Base-by-base conservation (phyloP, 805 yeast species). In the Saturnispora bothae region DNA sequence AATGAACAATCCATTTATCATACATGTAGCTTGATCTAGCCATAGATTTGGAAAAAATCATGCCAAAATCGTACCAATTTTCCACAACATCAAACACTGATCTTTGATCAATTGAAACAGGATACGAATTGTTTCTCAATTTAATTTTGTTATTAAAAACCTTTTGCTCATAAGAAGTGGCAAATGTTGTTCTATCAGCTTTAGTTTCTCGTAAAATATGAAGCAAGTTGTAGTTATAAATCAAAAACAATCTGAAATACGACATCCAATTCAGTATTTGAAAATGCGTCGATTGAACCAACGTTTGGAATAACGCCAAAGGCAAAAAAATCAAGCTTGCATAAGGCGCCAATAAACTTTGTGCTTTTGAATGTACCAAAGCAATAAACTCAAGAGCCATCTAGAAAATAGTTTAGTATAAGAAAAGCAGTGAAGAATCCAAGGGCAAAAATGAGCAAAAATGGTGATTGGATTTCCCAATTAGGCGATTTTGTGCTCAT, bases 1-100 rank as follows among this genome's bases (percentile, higher is more conserved):
- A 53, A 43, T 66, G 64, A 7, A 57, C 42, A 5, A 63, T 34
- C 39, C 63, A 63, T 33, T 67, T 45, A 42, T 65, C 66, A 43
- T 59, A 58, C 29, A 60, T 50, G 43, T 65, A 66, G 33, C 56
- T 65, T 1, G 69, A 48, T 38, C 61, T 47, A 12, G 46, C 33
- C 59, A 62, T 57, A 3, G 68, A 48, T 39, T 61, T 48, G 9
- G 46, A 33, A 61, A 63, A 58, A 3, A 51, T 27, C 20, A 46
- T 52, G 6, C n/a, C 10, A 4, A 43, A n/a, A 4, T 54, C 54
- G 3, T 19, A 23, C 5, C 49, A 9, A 3, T 21, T 37, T 3
- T 35, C 34, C 12, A 57, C 55, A n/a, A 57, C 50, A 31, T 47
- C 48, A 43, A 57, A 57, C 45, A 45, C 34, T 3, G 34, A 36